Evolutionary conservation across 1,284 basidiomycete species (phyloP), one percentile per base, ranked within the genome.

Genomic region (Cryptococcus sp.): DNA sequence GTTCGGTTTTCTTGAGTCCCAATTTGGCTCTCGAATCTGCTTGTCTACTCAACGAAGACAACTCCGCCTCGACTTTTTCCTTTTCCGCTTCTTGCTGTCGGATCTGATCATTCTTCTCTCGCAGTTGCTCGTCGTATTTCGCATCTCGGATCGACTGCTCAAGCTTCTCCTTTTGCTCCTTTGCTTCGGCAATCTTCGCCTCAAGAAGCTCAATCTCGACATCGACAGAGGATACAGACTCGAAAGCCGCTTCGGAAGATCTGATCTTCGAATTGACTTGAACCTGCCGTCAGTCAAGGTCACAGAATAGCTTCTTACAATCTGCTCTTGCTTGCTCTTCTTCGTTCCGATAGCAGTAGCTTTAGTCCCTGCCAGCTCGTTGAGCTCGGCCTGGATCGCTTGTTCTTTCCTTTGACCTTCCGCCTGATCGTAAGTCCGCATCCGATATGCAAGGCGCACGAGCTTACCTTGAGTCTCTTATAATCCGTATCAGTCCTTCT

Each of bases 21-120:
- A 97, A 72, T 59, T 83, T 85, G 1, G 92, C 91, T 33, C 93
- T 78, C 1, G 82, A 77, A 54, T 93, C 87, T 0, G 88, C 85
- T 65, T 97, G 90, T 33, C 82, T 68, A 62, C 85, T 91, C 51
- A 97, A 72, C 1, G 77, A 73, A 28, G 81, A 79, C 40, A 94
- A 76, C 59, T 97, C 92, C 0, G 72, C 59, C 50, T 83, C 88
- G 48, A 92, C 72, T 22, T 74, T 72, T 26, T 94, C 90, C 23
- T 86, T 78, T 43, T 77, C 77, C 24, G 82, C 80, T 57, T 97
- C 90, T 51, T 89, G 75, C 26, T 68, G 66, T 26, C 83, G 77
- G 21, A 79, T 76, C 48, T 80, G 79, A 5, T 75, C 68, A 0
- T 74, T 74, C 48, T 83, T 82, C 46, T 84, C 80, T 1, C 75